A percentile compares a stretch with the other conserved stretches of the same genome.
Conservation (phyloP, 768 basidiomycete species). For the Naematelia encephala region DNA sequence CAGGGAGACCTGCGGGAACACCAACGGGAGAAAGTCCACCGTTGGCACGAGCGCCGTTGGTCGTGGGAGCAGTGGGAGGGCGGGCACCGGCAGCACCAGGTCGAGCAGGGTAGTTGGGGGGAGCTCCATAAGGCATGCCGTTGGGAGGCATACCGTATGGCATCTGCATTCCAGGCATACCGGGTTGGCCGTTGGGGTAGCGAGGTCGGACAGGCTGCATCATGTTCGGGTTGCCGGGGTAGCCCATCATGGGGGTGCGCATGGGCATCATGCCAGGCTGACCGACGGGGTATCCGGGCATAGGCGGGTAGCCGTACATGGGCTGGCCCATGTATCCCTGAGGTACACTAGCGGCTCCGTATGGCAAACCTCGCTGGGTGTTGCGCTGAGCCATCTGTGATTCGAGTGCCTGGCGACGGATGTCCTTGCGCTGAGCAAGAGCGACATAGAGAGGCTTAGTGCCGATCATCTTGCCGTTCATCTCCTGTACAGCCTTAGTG, state of each 20-base stretch:
- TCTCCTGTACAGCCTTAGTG: slow-evolving; percentile 97
- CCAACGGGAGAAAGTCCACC: slow-evolving; percentile 51
- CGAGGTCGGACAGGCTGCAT: slow-evolving; percentile 57
- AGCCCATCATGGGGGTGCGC: slow-evolving; percentile 61
- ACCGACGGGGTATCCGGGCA: slow-evolving; percentile 65
- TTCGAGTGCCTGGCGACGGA: slow-evolving; percentile 96
- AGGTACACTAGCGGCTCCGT: slow-evolving; percentile 67
- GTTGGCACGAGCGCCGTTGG: slow-evolving; percentile 55
- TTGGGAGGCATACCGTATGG: slow-evolving; percentile 37
- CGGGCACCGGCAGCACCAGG: slow-evolving; percentile 33
- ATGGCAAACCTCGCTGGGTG: slow-evolving; percentile 77
- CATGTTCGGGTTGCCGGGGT: slow-evolving; percentile 64
- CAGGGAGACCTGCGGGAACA: slow-evolving; percentile 54
- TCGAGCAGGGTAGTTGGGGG: slow-evolving; percentile 39
- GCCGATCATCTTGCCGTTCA: slow-evolving; percentile 99
- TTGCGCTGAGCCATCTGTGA: slow-evolving; percentile 98
- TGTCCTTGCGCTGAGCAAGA: slow-evolving; percentile 95
- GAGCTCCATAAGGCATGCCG: slow-evolving; percentile 26
- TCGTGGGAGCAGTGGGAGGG: slow-evolving; percentile 60
- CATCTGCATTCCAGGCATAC: slow-evolving; percentile 62
- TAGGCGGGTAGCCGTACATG: slow-evolving; percentile 74
- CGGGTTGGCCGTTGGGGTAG: slow-evolving; percentile 61
- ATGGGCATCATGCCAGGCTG: slow-evolving; percentile 60
- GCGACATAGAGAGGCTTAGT: slow-evolving; percentile 98
- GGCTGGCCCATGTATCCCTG: slow-evolving; percentile 70